phyloP scores from a whole-genome alignment of 169 alveolate genomes.

The Cryptosporidium viatorum region DNA sequence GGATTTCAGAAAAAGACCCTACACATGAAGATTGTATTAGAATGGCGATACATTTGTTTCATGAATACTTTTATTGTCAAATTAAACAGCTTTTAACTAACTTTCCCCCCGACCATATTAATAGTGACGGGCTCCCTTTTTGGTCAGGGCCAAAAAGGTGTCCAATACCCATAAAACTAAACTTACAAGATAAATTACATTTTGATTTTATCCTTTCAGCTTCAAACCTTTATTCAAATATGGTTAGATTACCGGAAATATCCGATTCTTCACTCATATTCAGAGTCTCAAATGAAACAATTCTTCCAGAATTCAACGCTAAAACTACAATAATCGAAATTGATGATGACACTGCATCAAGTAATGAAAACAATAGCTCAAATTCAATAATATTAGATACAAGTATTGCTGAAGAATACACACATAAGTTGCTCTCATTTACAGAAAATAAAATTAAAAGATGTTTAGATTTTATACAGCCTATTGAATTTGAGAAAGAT shows the following conservation, averaged over 20 bases:
- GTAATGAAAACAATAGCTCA: conserved; percentile 72
- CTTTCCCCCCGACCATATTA: conserved; percentile 95
- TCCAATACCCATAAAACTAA: conserved; percentile 93
- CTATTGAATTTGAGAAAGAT: conserved; percentile 98
- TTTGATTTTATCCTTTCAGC: conserved; percentile 89
- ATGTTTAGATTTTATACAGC: conserved; percentile 77
- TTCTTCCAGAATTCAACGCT: conserved; percentile 79
- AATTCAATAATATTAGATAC: conserved; percentile 21
- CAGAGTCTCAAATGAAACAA: conserved; percentile 75
- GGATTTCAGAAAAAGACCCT: conserved; percentile 58
- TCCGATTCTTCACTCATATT: conserved; percentile 75
- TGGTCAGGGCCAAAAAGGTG: conserved; percentile 99
- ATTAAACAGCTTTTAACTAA: conserved; percentile 92
- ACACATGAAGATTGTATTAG: conserved; percentile 82
- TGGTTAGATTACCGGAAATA: conserved; percentile 81
- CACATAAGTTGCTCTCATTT: conserved; percentile 74
- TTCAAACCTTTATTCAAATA: conserved; percentile 91
- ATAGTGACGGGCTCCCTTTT: conserved; percentile 94
- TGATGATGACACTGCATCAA: conserved; percentile 83
- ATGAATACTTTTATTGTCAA: conserved; percentile 89
- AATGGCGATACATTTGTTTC: conserved; percentile 87
- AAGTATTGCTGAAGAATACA: conserved; percentile 82
- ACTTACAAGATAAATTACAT: conserved; percentile 87
- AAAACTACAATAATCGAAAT: conserved; percentile 83
- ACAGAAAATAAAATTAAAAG: conserved; percentile 77